Base-by-base conservation (phyloP, 805 yeast species). In the Debaryomyces tyrocola region DNA sequence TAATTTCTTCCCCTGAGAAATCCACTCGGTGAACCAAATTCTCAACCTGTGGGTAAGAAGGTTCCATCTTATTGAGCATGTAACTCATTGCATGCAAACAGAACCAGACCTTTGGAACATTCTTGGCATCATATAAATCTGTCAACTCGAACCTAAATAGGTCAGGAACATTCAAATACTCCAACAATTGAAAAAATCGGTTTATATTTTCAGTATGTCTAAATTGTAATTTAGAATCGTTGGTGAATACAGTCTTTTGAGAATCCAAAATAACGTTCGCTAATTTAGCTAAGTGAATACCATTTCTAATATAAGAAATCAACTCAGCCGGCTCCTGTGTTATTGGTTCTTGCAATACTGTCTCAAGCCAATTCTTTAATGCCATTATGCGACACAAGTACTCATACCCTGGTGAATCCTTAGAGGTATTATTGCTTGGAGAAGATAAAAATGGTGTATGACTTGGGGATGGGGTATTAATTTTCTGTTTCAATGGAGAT, bases 161-260 rank as follows among this genome's bases (percentile, higher is more conserved):
- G 46, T 88, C 91, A 0, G 98, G 99, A 53, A 94, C 82, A 21
- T 80, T 83, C 49, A 90, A 75, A 48, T 73, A 79, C 46, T 80
- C 84, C 27, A 90, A 71, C 46, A 92, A 79, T 17, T 77, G 73
- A 62, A 92, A 85, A 63, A 92, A 91, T 18, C 83, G 74, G 56
- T 90, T 89, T 60, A 94, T 92, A 62, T 94, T 94, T 60, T 94
- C 97, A 0, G 96, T 89, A 63, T 90, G 96, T 51, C 87, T 83
- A 72, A 89, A 94, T 62, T 90, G 91, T 34, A 91, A 74, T 60
- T 70, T 60, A 46, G 60, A 54, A 53, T 73, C 87, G 55, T 77
- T 78, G 41, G 81, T 81, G 56, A 79, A 86, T 61, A 62, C 80
- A 64, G 53, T 73, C 70, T 41, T 83, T 83, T 44, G 69, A 0